These are phyloP conservation scores for Benincasa hispida DNA, from an alignment of 306 rosid genomes.

Conservation along the genomic window DNA sequence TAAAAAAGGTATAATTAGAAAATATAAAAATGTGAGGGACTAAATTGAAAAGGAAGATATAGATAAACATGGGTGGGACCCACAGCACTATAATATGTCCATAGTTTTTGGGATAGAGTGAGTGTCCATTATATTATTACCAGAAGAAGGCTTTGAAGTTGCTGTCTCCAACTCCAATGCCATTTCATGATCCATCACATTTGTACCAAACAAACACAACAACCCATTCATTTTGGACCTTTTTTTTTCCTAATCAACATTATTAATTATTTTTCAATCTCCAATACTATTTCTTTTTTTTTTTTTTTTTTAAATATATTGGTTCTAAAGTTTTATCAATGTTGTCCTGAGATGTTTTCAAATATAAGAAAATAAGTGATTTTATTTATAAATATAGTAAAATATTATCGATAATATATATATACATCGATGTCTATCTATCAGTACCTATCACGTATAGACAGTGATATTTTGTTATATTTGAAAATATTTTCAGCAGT, in stretches of 20 bases:
- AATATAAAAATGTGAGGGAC: neutral
- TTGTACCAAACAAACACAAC: neutral
- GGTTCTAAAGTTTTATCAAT: too few species aligned
- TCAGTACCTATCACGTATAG: too few species aligned
- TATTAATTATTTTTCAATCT: neutral
- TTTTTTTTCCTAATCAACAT: neutral
- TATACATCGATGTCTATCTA: too few species aligned
- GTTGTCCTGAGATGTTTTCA: too few species aligned
- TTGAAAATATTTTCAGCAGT: too few species aligned
- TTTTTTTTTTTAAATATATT: too few species aligned
- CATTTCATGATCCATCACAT: neutral
- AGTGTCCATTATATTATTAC: neutral
- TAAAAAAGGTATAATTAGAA: neutral
- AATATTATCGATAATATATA: too few species aligned
- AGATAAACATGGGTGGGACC: neutral
- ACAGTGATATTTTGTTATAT: too few species aligned
- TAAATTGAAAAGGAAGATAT: neutral
- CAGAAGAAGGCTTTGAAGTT: neutral
- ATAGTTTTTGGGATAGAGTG: neutral
- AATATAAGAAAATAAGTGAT: too few species aligned
- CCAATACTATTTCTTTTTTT: neutral
- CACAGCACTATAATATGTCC: neutral
- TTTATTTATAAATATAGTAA: too few species aligned
- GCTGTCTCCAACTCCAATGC: constrained; percentile 6
- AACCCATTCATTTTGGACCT: neutral